These are phyloP conservation scores for Flaveria bidentis DNA, from an alignment of 129 eudicot species.

Conservation along the genomic window DNA sequence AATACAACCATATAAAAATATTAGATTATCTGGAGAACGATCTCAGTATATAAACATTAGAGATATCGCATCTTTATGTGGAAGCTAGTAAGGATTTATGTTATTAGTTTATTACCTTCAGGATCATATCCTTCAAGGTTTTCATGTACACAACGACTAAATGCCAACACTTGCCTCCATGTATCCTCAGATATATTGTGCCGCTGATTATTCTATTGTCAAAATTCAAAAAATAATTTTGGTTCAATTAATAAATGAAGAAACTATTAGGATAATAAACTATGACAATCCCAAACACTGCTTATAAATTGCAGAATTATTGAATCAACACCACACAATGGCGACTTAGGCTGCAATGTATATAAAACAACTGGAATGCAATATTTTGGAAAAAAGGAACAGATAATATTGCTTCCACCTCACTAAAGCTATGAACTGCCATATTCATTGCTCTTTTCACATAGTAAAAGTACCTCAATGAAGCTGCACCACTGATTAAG, in stretches of 20 bases:
- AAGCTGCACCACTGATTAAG: slow-evolving; percentile 87
- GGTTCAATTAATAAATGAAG: background rate
- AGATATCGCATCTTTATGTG: background rate
- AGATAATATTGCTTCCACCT: background rate
- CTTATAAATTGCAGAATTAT: background rate
- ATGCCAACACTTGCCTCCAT: slow-evolving; percentile 87
- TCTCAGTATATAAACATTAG: background rate
- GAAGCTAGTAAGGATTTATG: slow-evolving; percentile 15
- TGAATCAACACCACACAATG: slow-evolving; percentile 5
- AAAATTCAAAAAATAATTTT: slow-evolving; percentile 24
- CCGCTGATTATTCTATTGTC: slow-evolving; percentile 65
- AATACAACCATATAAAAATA: slow-evolving; percentile 10
- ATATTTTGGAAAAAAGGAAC: background rate
- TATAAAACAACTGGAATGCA: background rate
- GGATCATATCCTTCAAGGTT: slow-evolving; percentile 94
- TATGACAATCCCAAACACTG: background rate
- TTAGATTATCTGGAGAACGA: slow-evolving; percentile 12
- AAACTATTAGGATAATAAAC: background rate
- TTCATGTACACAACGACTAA: slow-evolving; percentile 85
- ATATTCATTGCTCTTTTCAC: background rate
- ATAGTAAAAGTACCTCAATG: slow-evolving; percentile 55
- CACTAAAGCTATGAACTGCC: slow-evolving; percentile 6
- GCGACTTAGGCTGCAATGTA: background rate
- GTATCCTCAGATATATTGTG: slow-evolving; percentile 94
- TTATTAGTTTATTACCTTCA: slow-evolving; percentile 52